Percentiles rank a stretch among this genome's conserved stretches.
phyloP scores from a whole-genome alignment of 495 filamentous ascomycete species.

The Aspergillus asperescens region DNA sequence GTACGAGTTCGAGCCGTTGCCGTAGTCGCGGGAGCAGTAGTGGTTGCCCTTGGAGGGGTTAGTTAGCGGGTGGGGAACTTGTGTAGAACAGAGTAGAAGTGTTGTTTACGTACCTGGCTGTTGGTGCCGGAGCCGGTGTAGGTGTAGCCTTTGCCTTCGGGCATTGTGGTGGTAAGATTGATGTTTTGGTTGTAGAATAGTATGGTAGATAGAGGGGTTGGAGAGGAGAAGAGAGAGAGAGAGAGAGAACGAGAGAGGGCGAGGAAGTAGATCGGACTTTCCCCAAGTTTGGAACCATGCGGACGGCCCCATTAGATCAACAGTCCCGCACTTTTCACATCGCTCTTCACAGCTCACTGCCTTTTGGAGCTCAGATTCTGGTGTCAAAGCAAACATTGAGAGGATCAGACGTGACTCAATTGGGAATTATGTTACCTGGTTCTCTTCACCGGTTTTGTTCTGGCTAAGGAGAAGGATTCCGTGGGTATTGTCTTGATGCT shows the following conservation, averaged over 20 bases:
- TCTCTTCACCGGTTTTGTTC: too few relatives aligned
- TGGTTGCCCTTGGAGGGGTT: slow-evolving; percentile 40
- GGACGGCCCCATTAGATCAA: too few relatives aligned
- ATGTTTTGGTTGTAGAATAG: not conserved
- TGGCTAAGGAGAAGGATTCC: too few relatives aligned
- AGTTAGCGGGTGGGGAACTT: not conserved
- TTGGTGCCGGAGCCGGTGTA: slow-evolving; percentile 44
- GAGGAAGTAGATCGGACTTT: too few relatives aligned
- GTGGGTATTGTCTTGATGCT: too few relatives aligned
- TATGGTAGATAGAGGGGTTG: not conserved
- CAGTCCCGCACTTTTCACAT: too few relatives aligned
- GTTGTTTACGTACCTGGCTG: slow-evolving; percentile 32
- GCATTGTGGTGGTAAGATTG: slow-evolving; percentile 17
- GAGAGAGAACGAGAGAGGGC: too few relatives aligned
- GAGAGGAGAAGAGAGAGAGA: not conserved
- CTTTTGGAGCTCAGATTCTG: too few relatives aligned
- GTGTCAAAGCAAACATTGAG: too few relatives aligned
- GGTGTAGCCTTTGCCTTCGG: slow-evolving; percentile 29
- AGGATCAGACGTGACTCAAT: too few relatives aligned
- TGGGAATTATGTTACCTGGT: too few relatives aligned
- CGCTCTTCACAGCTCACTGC: too few relatives aligned
- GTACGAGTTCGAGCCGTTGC: slow-evolving; percentile 38
- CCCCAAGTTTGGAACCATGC: not conserved
- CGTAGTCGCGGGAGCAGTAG: slow-evolving; percentile 48
- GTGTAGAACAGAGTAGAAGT: not conserved